Base-by-base conservation (phyloP, 495 filamentous ascomycete species). In the Astrocystis sublimbata region DNA sequence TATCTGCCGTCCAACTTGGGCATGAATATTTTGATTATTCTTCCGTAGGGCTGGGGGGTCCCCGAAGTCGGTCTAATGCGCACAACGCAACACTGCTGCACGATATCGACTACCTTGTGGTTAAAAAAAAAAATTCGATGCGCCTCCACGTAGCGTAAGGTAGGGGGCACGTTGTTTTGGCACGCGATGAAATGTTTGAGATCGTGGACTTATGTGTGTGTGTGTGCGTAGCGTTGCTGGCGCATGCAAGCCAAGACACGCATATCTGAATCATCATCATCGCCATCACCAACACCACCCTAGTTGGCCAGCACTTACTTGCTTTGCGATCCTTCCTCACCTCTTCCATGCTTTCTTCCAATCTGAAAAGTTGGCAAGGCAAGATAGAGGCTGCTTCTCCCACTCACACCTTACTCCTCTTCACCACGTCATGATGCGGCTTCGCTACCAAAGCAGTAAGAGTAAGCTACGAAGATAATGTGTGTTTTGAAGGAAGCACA, bases 31-130 rank as follows among this genome's bases (percentile, higher is more conserved):
- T n/a, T n/a, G 28, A 57, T 31, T 45, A 57, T 45, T 57, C 54
- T 57, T 57, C 54, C 45, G 40, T 57, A 57, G 54, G 54, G 54
- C 54, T 57, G 54, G 38, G n/a, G n/a, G n/a, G n/a, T n/a, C 45
- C 38, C 54, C 54, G 54, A 57, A 45, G 54, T 41, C 54, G 54
- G 54, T 42, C 40, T 17, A 9, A 38, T 30, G 13, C 8, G 24
- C 21, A 33, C 15, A 4, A 8, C 19, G 24, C 49, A 33, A 35
- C 35, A 17, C 15, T 57, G 28, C 54, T 57, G 54, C 54, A 57
- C 24, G 40, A 57, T 57, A 42, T n/a, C n/a, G n/a, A n/a, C 23
- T 42, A 1, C 21, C 40, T 40, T 45, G 54, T 57, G 54, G 28
- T 45, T n/a, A n/a, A n/a, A n/a, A n/a, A n/a, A n/a, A n/a, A 57